phyloP scores from a whole-genome alignment of 352 stramenopile genomes.

The Thraustochytrium sp. region DNA sequence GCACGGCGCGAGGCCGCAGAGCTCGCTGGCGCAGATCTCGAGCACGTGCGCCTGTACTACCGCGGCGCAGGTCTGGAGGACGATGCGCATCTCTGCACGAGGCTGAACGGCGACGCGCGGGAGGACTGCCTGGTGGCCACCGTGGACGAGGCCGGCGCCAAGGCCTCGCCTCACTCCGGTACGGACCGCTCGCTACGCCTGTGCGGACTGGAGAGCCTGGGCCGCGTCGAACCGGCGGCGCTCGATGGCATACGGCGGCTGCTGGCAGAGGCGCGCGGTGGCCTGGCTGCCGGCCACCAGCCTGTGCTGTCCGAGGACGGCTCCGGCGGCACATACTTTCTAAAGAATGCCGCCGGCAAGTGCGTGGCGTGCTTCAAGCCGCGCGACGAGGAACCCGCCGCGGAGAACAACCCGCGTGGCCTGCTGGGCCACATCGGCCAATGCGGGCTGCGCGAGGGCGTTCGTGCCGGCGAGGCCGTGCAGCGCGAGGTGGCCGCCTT shows the following conservation, averaged over 20 bases:
- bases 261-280: background rate
- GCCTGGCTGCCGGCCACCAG: background rate
- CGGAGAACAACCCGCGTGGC: constrained; percentile 90
- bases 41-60: background rate
- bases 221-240: background rate
- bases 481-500: constrained; percentile 94
- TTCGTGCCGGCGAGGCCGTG: constrained; percentile 90
- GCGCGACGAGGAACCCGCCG: constrained; percentile 95
- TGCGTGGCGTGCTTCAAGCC: constrained; percentile 81
- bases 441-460: constrained; percentile 50
- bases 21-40: background rate
- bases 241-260: background rate
- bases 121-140: constrained; percentile 2
- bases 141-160: background rate
- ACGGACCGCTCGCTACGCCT: background rate
- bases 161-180: background rate
- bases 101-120: background rate
- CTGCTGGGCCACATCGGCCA: constrained; percentile 62
- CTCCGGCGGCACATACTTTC: constrained; percentile 32
- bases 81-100: background rate
- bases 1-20: background rate
- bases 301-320: constrained; percentile 22
- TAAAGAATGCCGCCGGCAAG: background rate
- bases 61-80: background rate
- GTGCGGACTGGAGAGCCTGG: background rate